Evolutionary conservation across 1,284 basidiomycete genomes (phyloP), one percentile per base, ranked within the genome.

Genomic region (Bondarzewia mesenterica): DNA sequence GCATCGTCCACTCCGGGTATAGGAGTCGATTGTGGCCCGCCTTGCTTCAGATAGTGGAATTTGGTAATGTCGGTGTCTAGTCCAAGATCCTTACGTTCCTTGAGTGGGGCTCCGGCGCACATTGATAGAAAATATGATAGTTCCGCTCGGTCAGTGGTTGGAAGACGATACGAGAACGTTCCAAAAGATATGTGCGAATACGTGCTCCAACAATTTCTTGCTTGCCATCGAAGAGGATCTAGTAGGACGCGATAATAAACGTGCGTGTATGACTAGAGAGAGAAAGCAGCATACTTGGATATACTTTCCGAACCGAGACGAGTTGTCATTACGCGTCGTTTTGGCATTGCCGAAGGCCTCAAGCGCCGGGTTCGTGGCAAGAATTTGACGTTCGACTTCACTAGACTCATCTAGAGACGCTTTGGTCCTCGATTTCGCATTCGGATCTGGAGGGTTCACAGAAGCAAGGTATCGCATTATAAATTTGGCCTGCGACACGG

Each of bases 71-170:
- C 91, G 6, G 76, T 73, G 54, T 93, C 89, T 39, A 99, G 75
- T 5, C 90, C 93, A 37, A 99, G 80, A 59, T 96, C 92, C 67
- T 96, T 96, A 42, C 92, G 83, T 63, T 99, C 95, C 63, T 96
- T 95, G 21, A 89, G 73, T 2, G 95, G 94, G 4, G 93, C 93
- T 47, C 96, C 96, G 2, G 95, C 90, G 58, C 95, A 93, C n/a
- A 99, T 66, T 99, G 96, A 68, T 99, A 99, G 74, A 99, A 99
- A 61, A 99, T 97, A 68, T 99, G 96, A 66, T 99, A 99, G 68
- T 99, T 99, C 50, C 96, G 85, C 68, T 99, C 96, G 18, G 89
- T 93, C 56, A 90, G 78, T 15, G 96, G 94, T 68, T 99, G 96
- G 67, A 96, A 98, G 48, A 97, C 94, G 54, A 99, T 86, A 55